Percentiles rank a stretch among this genome's conserved stretches.
Conservation (phyloP, 176 grass and related monocot genomes). For the Bromus sterilis region DNA sequence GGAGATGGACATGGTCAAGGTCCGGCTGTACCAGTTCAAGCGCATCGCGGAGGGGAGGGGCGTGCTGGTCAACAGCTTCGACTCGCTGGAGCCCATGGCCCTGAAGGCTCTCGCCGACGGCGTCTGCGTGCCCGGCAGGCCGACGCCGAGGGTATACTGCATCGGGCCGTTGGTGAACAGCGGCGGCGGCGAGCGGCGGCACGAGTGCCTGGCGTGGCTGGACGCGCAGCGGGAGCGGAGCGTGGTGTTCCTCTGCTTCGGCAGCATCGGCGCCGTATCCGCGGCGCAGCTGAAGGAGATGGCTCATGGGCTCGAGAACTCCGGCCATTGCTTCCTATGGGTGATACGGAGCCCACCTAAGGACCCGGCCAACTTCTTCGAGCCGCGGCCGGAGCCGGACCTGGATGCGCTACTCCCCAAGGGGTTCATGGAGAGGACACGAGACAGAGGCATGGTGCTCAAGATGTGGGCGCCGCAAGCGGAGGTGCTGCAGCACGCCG, state of each 20-base stretch:
- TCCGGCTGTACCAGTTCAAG: not conserved
- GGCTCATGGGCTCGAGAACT: not conserved
- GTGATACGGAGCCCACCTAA: not conserved
- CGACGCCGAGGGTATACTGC: not conserved
- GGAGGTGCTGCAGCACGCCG: slow-evolving; percentile 21
- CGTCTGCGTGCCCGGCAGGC: not conserved
- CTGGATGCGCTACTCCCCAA: not conserved
- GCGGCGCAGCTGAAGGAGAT: slow-evolving; percentile 25
- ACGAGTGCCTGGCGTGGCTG: slow-evolving; percentile 46
- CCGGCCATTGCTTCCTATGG: not conserved
- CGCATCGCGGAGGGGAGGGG: not conserved
- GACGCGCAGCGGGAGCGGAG: slow-evolving; percentile 33
- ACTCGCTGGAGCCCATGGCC: not conserved
- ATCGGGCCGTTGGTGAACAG: not conserved
- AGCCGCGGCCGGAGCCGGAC: not conserved
- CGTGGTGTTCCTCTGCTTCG: slow-evolving; percentile 61
- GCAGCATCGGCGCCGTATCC: slow-evolving; percentile 8
- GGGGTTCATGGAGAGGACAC: not conserved
- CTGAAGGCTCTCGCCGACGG: not conserved
- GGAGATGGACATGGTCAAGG: not conserved
- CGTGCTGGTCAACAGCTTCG: not conserved
- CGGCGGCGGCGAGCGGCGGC: not conserved
- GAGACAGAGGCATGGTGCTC: not conserved
- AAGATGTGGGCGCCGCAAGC: not conserved
- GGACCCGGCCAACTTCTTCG: not conserved